A percentile compares a stretch with the other conserved stretches of the same genome.
Evolutionary conservation across 2,329 filamentous ascomycete genomes (phyloP).

Genomic region (Penicillium sp.): DNA sequence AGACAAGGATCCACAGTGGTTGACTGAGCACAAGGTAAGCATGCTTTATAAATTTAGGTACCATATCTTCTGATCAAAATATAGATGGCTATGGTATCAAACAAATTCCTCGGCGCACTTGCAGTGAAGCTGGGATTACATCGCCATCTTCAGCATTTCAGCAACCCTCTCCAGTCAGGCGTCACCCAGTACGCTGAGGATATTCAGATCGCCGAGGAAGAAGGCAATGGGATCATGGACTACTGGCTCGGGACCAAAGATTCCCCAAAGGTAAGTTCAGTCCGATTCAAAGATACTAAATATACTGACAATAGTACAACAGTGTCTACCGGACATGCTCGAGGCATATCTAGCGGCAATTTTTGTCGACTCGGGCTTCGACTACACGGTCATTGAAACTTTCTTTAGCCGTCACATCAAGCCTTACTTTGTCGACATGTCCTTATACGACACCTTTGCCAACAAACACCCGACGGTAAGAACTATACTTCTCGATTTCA

Average conservation of each 20-base stretch:
- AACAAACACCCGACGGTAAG: slow-evolving; percentile 74
- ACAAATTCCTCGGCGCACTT: slow-evolving; percentile 85
- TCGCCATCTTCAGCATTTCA: slow-evolving; percentile 61
- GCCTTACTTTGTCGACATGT: slow-evolving; percentile 82
- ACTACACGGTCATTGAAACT: slow-evolving; percentile 68
- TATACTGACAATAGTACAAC: not conserved
- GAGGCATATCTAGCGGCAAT: slow-evolving; percentile 88
- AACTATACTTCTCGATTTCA: not conserved
- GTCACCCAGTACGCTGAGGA: slow-evolving; percentile 52
- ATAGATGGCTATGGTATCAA: slow-evolving; percentile 93
- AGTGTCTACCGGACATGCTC: slow-evolving; percentile 77
- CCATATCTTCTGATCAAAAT: slow-evolving; percentile 8
- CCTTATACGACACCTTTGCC: slow-evolving; percentile 81
- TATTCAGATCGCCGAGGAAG: slow-evolving; percentile 31
- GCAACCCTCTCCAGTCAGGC: slow-evolving; percentile 39
- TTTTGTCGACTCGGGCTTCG: slow-evolving; percentile 84
- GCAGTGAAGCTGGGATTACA: slow-evolving; percentile 78
- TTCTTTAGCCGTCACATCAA: slow-evolving; percentile 78
- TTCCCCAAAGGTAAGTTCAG: slow-evolving; percentile 42
- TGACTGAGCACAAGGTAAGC: slow-evolving; percentile 84
- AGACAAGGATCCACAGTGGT: slow-evolving; percentile 84
- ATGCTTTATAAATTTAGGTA: not conserved
- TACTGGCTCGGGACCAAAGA: slow-evolving; percentile 45
- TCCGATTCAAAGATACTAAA: not conserved
- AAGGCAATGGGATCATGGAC: slow-evolving; percentile 37